A percentile compares a stretch with the other conserved stretches of the same genome.
Evolutionary conservation across 805 yeast genomes (phyloP).

Genomic region (Yueomyces sp.): DNA sequence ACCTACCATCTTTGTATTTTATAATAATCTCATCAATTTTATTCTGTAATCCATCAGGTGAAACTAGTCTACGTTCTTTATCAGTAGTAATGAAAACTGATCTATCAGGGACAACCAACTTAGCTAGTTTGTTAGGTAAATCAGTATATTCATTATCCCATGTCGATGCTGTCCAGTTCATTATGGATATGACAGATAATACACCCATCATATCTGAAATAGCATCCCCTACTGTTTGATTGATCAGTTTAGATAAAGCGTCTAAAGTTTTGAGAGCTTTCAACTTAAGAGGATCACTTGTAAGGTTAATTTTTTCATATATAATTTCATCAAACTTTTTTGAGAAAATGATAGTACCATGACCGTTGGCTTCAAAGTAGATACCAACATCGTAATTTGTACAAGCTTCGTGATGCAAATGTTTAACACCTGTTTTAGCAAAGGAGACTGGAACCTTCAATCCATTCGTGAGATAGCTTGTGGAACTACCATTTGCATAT

Average conservation of each 20-base stretch:
- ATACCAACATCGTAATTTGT: slow-evolving; percentile 77
- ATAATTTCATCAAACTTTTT: slow-evolving; percentile 31
- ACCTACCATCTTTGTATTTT: slow-evolving; percentile 49
- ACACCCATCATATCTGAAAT: slow-evolving; percentile 82
- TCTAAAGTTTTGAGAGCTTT: slow-evolving; percentile 42
- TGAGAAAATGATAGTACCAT: slow-evolving; percentile 85
- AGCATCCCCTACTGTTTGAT: slow-evolving; percentile 98
- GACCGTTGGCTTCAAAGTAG: slow-evolving; percentile 98
- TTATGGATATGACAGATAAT: slow-evolving; percentile 43
- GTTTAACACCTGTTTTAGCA: slow-evolving; percentile 94
- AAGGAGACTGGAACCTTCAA: slow-evolving; percentile 69
- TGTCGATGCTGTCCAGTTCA: slow-evolving; percentile 43
- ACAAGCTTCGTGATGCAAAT: slow-evolving; percentile 81
- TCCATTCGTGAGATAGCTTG: slow-evolving; percentile 47
- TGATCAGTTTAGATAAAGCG: slow-evolving; percentile 58
- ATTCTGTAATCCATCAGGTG: slow-evolving; percentile 67
- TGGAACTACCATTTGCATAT: slow-evolving; percentile 90
- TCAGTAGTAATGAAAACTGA: slow-evolving; percentile 68
- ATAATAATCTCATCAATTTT: slow-evolving; percentile 54
- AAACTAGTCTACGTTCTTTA: slow-evolving; percentile 72
- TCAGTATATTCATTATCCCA: slow-evolving; percentile 77
- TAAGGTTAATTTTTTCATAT: slow-evolving; percentile 22
- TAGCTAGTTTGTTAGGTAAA: slow-evolving; percentile 73
- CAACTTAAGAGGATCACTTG: slow-evolving; percentile 18
- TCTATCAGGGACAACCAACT: slow-evolving; percentile 76